Percentiles rank a stretch among this genome's conserved stretches.
Conservation (phyloP, 2,329 filamentous ascomycete genomes). For the Helotiales sp. region DNA sequence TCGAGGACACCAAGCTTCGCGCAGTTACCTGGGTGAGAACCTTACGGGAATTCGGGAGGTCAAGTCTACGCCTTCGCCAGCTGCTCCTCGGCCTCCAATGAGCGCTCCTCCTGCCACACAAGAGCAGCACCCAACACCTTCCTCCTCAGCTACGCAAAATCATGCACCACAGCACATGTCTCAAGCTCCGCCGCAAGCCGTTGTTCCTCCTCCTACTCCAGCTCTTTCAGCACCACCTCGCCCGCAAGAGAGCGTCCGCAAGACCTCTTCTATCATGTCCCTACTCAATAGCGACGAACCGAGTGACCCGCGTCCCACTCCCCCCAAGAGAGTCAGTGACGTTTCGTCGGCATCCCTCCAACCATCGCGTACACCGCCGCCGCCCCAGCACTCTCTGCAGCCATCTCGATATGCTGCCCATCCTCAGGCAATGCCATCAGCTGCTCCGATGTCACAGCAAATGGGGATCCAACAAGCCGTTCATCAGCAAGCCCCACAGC, state of each 20-base stretch:
- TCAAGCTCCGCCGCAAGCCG: constrained; percentile 15
- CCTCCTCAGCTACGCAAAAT: constrained; percentile 13
- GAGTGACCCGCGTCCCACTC: constrained; percentile 41
- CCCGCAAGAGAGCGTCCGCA: constrained; percentile 49
- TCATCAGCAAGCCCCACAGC: constrained; percentile 39
- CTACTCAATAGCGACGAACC: constrained; percentile 55
- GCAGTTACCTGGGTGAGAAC: constrained; percentile 30
- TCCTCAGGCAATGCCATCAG: constrained; percentile 36
- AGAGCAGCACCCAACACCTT: constrained; percentile 28
- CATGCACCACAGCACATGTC: constrained; percentile 11
- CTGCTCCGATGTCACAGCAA: constrained; percentile 44
- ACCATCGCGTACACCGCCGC: constrained; percentile 31
- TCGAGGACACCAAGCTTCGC: constrained; percentile 23
- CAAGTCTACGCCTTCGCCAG: constrained; percentile 29
- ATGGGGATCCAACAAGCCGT: constrained; percentile 47
- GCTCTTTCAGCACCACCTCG: constrained; percentile 43
- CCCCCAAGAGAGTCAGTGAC: constrained; percentile 29
- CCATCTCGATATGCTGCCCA: constrained; percentile 40
- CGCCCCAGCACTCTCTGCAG: constrained; percentile 31
- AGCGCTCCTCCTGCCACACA: constrained; percentile 29
- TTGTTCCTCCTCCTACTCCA: constrained; percentile 10
- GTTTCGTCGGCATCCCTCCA: constrained; percentile 23
- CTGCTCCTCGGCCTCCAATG: constrained; percentile 25
- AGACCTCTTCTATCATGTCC: constrained; percentile 64
- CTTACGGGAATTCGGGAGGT: constrained; percentile 21